A percentile compares a stretch with the other conserved stretches of the same genome.
Evolutionary conservation across 2,329 filamentous ascomycete genomes (phyloP).

Genomic region (Sclerotinia trifoliorum): DNA sequence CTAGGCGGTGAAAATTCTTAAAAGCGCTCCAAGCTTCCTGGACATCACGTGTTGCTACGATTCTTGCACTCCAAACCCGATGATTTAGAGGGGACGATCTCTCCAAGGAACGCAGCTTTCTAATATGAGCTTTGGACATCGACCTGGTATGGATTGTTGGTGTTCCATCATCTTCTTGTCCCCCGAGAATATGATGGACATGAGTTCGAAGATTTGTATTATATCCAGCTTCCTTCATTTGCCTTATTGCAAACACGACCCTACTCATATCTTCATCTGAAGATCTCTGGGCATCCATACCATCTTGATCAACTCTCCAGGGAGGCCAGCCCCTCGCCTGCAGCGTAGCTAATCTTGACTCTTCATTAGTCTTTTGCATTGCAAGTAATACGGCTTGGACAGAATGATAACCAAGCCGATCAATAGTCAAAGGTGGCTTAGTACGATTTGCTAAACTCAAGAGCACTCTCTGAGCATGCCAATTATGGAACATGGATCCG

Average conservation of each 20-base stretch:
- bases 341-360: constrained; percentile 50
- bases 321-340: constrained; percentile 59
- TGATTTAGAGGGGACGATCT: constrained; percentile 11
- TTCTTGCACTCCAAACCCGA: constrained; percentile 52
- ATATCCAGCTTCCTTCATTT: constrained; percentile 59
- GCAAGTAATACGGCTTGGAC: constrained; percentile 55
- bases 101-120: constrained; percentile 17
- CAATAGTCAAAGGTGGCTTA: constrained; percentile 51
- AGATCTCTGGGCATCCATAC: constrained; percentile 55
- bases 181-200: constrained; percentile 53
- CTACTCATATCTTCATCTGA: constrained; percentile 55
- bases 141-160: constrained; percentile 58
- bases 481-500: constrained; percentile 49
- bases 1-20: constrained; percentile 39
- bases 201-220: constrained; percentile 46
- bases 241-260: constrained; percentile 51
- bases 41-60: constrained; percentile 58
- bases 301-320: constrained; percentile 56
- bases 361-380: constrained; percentile 51
- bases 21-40: constrained; percentile 58
- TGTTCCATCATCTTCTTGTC: constrained; percentile 49
- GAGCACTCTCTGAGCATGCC: constrained; percentile 57
- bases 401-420: constrained; percentile 52
- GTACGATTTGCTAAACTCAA: constrained; percentile 52
- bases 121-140: constrained; percentile 28